phyloP scores from a whole-genome alignment of 441 rosid genomes.

The Euphorbia schlechtendalii region DNA sequence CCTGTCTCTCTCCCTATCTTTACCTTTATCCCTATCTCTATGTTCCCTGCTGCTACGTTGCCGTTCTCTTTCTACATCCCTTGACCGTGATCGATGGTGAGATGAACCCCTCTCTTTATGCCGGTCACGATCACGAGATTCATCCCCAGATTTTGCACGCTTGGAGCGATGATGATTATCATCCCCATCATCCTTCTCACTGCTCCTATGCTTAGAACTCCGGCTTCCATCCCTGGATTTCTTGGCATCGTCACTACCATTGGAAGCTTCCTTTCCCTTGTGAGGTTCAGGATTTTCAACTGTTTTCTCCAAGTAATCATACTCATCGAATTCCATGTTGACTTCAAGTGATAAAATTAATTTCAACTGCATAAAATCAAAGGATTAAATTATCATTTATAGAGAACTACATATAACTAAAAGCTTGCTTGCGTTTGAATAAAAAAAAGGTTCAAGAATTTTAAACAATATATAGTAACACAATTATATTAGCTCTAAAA shows the following conservation, averaged over 20 bases:
- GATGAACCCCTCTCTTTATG: constrained; percentile 39
- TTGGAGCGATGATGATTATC: constrained; percentile 39
- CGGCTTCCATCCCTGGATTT: constrained; percentile 44
- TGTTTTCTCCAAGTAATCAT: constrained; percentile 83
- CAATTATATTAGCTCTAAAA: not conserved
- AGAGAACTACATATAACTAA: not conserved
- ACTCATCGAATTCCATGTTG: constrained; percentile 92
- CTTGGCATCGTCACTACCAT: constrained; percentile 44
- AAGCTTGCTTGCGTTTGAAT: not conserved
- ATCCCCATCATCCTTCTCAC: constrained; percentile 37
- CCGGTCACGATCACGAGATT: constrained; percentile 36
- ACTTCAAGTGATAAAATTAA: not conserved
- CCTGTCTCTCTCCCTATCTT: constrained; percentile 41
- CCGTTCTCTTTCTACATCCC: constrained; percentile 52
- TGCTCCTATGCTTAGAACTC: constrained; percentile 52
- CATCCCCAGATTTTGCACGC: constrained; percentile 46
- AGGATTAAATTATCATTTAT: not conserved
- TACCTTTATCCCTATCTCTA: constrained; percentile 51
- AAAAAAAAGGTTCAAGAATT: not conserved
- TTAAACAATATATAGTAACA: not conserved
- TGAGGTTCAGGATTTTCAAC: constrained; percentile 67
- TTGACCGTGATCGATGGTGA: constrained; percentile 51
- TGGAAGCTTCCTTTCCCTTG: constrained; percentile 45
- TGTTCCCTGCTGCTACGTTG: constrained; percentile 41
- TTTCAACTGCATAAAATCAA: not conserved